These are phyloP conservation scores for Hericium alpestre DNA, from an alignment of 768 basidiomycete species.

Conservation along the genomic window DNA sequence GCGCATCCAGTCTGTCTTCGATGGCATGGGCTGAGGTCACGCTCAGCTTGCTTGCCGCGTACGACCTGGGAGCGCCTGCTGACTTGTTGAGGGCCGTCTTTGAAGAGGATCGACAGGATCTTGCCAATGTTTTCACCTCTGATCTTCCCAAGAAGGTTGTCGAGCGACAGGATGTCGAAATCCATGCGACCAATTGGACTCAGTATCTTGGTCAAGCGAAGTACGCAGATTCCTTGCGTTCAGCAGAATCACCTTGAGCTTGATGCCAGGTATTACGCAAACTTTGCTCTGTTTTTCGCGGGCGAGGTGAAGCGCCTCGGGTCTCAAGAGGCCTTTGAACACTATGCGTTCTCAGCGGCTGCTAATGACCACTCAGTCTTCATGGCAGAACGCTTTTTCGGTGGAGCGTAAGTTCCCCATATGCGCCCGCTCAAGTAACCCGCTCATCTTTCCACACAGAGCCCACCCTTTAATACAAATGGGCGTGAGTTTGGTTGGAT, in stretches of 20 bases:
- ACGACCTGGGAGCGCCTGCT: slow-evolving; percentile 42
- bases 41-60: slow-evolving; percentile 40
- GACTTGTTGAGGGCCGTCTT: slow-evolving; percentile 39
- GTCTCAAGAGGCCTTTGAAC: slow-evolving; percentile 30
- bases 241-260: slow-evolving; percentile 13
- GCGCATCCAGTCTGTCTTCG: slow-evolving; percentile 8
- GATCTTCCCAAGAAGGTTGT: slow-evolving; percentile 24
- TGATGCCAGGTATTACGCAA: slow-evolving; percentile 25
- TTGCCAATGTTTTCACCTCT: slow-evolving; percentile 30
- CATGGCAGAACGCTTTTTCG: slow-evolving; percentile 26
- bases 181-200: slow-evolving; percentile 38
- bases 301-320: slow-evolving; percentile 29
- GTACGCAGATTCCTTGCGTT: slow-evolving; percentile 23
- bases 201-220: slow-evolving; percentile 37
- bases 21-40: background rate
- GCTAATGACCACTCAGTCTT: slow-evolving; percentile 22
- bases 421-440: background rate
- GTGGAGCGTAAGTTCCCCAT: slow-evolving; percentile 23
- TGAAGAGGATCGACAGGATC: slow-evolving; percentile 26
- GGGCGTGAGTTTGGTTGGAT: slow-evolving; percentile 31
- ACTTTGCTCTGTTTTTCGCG: slow-evolving; percentile 25
- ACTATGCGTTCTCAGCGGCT: slow-evolving; percentile 33
- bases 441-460: slow-evolving; percentile 19
- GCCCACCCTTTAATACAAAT: slow-evolving; percentile 47
- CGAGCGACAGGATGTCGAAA: slow-evolving; percentile 14